Conservation (phyloP, 2,329 filamentous ascomycete species). For the Stagonosporopsis vannaccii region DNA sequence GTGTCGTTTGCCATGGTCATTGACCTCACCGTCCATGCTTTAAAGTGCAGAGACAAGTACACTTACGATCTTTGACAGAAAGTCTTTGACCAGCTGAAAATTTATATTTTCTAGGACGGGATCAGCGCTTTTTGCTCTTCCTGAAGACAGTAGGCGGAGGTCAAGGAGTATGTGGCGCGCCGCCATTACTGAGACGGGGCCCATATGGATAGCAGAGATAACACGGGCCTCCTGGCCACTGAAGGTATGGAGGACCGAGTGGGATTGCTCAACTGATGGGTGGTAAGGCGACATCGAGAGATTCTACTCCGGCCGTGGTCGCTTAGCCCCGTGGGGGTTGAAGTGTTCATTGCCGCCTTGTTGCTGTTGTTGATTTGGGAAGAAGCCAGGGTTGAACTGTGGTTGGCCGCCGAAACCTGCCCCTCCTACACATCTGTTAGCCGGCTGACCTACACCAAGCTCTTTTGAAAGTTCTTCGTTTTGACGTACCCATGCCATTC, state of each 20-base stretch:
- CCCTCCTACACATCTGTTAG: conserved; percentile 23
- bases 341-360: conserved; percentile 65
- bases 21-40: background rate
- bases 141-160: background rate
- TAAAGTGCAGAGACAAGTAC: background rate
- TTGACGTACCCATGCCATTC: conserved; percentile 43
- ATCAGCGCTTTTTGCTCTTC: background rate
- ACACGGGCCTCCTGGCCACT: background rate
- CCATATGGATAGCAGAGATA: background rate
- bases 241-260: background rate
- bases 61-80: background rate
- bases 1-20: background rate
- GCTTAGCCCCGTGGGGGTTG: conserved; percentile 83
- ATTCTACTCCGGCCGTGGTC: conserved; percentile 72
- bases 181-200: background rate
- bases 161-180: background rate
- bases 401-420: conserved; percentile 69
- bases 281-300: background rate
- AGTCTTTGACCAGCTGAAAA: background rate
- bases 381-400: conserved; percentile 78
- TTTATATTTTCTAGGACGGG: background rate
- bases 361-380: conserved; percentile 56
- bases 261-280: background rate
- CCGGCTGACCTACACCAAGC: background rate
- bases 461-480: background rate